phyloP scores from a whole-genome alignment of 148 eudicot genomes.

The Gaultheria prostrata region DNA sequence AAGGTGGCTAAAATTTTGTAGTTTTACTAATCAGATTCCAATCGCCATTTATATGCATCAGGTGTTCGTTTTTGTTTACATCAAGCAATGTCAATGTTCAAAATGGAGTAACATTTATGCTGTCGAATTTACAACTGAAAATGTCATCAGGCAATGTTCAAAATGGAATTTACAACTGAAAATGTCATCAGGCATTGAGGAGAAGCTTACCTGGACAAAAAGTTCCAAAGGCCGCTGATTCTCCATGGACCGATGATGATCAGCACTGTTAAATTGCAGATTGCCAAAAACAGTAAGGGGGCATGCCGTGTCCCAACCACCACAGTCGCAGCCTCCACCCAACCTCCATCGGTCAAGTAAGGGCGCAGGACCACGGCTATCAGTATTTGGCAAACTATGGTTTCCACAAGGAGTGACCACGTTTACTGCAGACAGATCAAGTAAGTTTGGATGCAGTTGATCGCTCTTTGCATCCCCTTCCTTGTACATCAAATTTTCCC shows the following conservation, averaged over 20 bases:
- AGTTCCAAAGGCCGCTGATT: slow-evolving; percentile 51
- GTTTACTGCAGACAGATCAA: slow-evolving; percentile 45
- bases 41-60: not conserved
- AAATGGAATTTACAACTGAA: no score
- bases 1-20: not conserved
- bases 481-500: slow-evolving; percentile 70
- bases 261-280: slow-evolving; percentile 28
- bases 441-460: slow-evolving; percentile 31
- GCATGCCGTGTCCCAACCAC: slow-evolving; percentile 96
- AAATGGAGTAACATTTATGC: not conserved
- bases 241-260: slow-evolving; percentile 30
- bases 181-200: not conserved
- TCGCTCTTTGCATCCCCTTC: slow-evolving; percentile 45
- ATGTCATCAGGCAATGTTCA: not conserved
- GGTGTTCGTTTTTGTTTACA: not conserved
- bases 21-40: not conserved
- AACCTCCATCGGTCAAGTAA: slow-evolving; percentile 84
- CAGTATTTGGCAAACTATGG: slow-evolving; percentile 65
- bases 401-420: slow-evolving; percentile 71
- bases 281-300: slow-evolving; percentile 66
- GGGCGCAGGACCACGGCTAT: slow-evolving; percentile 62
- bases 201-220: slow-evolving; percentile 56
- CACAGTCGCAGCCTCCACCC: slow-evolving; percentile 92
- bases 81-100: not conserved
- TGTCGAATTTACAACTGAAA: no score